Evolutionary conservation across 257 asterid species (phyloP).

Genomic region (Nicotiana tomentosiformis): DNA sequence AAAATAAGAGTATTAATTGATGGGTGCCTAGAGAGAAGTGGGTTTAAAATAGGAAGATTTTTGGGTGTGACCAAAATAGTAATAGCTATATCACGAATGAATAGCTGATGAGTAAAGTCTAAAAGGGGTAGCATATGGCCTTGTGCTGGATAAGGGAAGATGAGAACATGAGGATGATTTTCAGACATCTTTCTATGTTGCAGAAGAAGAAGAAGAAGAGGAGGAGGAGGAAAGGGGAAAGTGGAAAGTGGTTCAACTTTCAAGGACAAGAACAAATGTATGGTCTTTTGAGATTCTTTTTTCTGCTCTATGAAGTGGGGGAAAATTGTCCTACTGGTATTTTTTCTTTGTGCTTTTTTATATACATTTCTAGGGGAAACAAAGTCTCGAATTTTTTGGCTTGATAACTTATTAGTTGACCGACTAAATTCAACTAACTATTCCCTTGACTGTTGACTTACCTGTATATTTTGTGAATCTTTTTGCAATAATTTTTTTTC

Average conservation of each 20-base stretch:
- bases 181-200: neutral
- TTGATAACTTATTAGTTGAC: neutral
- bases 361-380: too few relatives aligned
- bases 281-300: neutral
- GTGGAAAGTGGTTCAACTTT: neutral
- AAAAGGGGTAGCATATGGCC: conserved; percentile 83
- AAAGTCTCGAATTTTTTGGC: too few relatives aligned
- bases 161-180: conserved; percentile 39
- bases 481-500: neutral
- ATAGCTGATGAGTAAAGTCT: conserved; percentile 54
- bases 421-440: neutral
- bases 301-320: too few relatives aligned
- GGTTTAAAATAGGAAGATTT: conserved; percentile 43
- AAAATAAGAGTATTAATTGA: conserved; percentile 50
- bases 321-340: neutral
- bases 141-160: conserved; percentile 85
- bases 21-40: conserved; percentile 50
- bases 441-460: neutral
- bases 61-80: conserved; percentile 73
- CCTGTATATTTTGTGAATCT: neutral
- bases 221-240: neutral
- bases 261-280: neutral
- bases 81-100: conserved; percentile 43
- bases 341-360: neutral
- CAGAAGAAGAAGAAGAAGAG: neutral